Percentiles rank a stretch among this genome's conserved stretches.
Conservation (phyloP, 768 basidiomycete genomes). For the Auriscalpium vulgare region DNA sequence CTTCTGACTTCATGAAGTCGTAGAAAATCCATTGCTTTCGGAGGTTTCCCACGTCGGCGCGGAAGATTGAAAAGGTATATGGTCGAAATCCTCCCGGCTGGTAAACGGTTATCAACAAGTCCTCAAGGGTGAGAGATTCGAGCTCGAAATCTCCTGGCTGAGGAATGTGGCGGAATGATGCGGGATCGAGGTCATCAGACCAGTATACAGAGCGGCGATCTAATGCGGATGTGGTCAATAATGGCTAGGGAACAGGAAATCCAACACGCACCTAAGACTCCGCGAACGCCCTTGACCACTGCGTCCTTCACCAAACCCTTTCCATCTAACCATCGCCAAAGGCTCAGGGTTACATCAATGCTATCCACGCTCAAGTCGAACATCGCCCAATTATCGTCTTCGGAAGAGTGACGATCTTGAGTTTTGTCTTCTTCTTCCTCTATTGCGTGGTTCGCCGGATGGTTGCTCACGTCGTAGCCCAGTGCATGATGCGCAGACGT, state of each 20-base stretch:
- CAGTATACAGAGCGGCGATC: conserved; percentile 83
- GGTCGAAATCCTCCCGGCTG: conserved; percentile 92
- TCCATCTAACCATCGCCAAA: conserved; percentile 91
- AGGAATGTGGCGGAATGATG: conserved; percentile 65
- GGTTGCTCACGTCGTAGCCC: conserved; percentile 71
- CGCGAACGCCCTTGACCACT: conserved; percentile 88
- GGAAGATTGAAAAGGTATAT: conserved; percentile 87
- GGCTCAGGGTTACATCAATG: conserved; percentile 88
- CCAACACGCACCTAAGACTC: conserved; percentile 64
- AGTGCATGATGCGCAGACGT: conserved; percentile 48
- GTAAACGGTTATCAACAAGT: conserved; percentile 88
- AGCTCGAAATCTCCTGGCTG: conserved; percentile 87
- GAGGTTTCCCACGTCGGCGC: conserved; percentile 75
- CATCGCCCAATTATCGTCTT: conserved; percentile 74
- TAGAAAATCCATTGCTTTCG: conserved; percentile 95
- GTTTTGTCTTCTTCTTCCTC: conserved; percentile 50
- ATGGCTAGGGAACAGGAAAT: neutral
- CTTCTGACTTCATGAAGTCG: conserved; percentile 85
- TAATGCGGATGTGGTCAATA: conserved; percentile 22
- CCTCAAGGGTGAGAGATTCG: conserved; percentile 83
- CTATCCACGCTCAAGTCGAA: conserved; percentile 93
- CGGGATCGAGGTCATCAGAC: conserved; percentile 79
- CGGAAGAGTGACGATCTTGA: conserved; percentile 26
- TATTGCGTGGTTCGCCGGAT: conserved; percentile 58
- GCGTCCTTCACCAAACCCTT: conserved; percentile 90